Evolutionary conservation across 176 grass and related monocot genomes (phyloP), one percentile per base, ranked within the genome.

Genomic region (Eleusine coracana): DNA sequence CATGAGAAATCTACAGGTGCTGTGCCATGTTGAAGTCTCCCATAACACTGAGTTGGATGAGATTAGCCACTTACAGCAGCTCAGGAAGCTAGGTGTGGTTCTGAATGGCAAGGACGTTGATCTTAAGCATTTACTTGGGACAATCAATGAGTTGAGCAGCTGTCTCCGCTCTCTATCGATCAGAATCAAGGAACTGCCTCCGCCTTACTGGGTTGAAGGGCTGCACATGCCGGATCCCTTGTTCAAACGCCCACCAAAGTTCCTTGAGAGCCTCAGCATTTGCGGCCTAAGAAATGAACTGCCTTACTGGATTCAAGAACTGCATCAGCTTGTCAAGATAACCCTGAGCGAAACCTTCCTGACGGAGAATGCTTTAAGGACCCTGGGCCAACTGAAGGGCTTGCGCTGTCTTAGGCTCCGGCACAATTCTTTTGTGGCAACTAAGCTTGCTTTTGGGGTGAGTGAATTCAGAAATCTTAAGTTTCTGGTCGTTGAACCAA

Each of bases 261-360:
- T 61, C 29, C 85, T 87, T 27, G 10, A 87, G 40, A 87, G 85
- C 68, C 85, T 87, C 7, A 65, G 44, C 27, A 64, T 87, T 6
- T 38, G 42, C 6, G 77, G 68, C 12, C 29, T 80, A n/a, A 56
- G 59, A 56, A 49, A 10, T 38, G 79, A 25, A 25, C 18, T 87
- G 14, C 85, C 77, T 81, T 66, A 39, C 49, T 68, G 68, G 85
- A 40, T 87, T 25, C 25, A 40, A 14, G 17, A 79, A 39, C 56
- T 79, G n/a, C 71, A 82, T 17, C 18, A 51, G 15, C 68, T 87
- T 20, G 56, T 10, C 54, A 87, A 87, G 67, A 40, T 82, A 15
- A 81, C 67, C 14, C 51, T 86, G 36, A 37, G 8, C 1, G 23
- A 87, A 29, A 87, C 84, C 6, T 52, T 39, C 9, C 31, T 87